These are phyloP conservation scores for Sisymbrium irio DNA, from an alignment of 345 rosid genomes.

Conservation along the genomic window DNA sequence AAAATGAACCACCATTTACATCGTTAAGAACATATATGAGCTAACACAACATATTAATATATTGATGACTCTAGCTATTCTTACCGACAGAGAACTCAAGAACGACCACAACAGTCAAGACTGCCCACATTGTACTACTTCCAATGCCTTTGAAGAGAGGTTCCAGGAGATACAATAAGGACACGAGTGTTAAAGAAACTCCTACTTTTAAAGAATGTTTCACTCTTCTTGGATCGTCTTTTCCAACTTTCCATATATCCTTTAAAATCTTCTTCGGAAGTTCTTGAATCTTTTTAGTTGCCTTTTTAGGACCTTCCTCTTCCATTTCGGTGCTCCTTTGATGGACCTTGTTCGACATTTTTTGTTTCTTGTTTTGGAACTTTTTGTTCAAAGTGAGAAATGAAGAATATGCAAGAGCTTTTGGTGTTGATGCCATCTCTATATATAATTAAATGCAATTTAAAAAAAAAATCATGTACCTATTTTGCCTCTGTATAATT, in stretches of 20 bases:
- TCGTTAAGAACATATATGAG: neutral
- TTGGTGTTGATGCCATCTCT: neutral
- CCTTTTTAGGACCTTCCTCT: neutral
- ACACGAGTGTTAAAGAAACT: constrained; percentile 62
- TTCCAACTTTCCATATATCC: constrained; percentile 47
- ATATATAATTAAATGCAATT: neutral
- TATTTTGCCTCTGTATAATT: neutral
- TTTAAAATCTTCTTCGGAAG: constrained; percentile 39
- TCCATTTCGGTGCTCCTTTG: constrained; percentile 37
- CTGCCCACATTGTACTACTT: constrained; percentile 69
- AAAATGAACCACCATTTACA: constrained; percentile 5
- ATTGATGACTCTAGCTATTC: neutral
- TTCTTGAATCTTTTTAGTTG: constrained; percentile 33
- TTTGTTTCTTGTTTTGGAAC: neutral
- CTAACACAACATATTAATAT: neutral
- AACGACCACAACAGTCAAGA: constrained; percentile 85
- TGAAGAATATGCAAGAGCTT: neutral
- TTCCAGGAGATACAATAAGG: constrained; percentile 55
- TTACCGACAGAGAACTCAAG: constrained; percentile 77
- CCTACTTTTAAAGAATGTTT: constrained; percentile 88
- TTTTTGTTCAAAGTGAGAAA: neutral
- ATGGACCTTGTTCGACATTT: constrained; percentile 41
- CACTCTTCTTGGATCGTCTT: constrained; percentile 72
- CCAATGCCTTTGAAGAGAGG: constrained; percentile 71
- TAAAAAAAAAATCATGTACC: neutral